A percentile compares a stretch with the other conserved stretches of the same genome.
phyloP scores from a whole-genome alignment of 2,329 filamentous ascomycete species.

The Triangularia verruculosa region DNA sequence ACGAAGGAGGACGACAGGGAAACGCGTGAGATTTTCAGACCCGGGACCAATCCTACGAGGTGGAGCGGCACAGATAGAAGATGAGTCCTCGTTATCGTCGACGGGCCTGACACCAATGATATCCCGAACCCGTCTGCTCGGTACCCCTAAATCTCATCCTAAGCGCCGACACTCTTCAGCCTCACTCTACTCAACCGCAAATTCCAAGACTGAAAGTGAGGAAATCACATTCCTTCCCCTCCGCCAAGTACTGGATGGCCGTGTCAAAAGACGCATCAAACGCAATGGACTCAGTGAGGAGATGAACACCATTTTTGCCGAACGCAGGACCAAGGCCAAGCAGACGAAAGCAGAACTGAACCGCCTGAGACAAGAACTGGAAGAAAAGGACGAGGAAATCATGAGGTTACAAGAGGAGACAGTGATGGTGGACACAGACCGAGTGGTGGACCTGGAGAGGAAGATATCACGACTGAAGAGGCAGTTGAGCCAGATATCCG shows the following conservation, averaged over 20 bases:
- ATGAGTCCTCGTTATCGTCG: constrained; percentile 35
- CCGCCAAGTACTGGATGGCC: constrained; percentile 54
- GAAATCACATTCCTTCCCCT: constrained; percentile 48
- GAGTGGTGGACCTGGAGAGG: constrained; percentile 38
- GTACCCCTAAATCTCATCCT: constrained; percentile 33
- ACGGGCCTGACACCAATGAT: constrained; percentile 60
- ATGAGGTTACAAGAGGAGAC: constrained; percentile 50
- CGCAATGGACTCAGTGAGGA: constrained; percentile 58
- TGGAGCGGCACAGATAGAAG: background rate
- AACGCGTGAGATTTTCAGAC: constrained; percentile 59
- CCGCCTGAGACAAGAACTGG: constrained; percentile 47
- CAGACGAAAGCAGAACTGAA: constrained; percentile 47
- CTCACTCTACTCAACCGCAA: background rate
- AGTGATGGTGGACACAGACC: constrained; percentile 45
- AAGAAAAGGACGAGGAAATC: constrained; percentile 51
- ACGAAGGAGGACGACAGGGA: constrained; percentile 36
- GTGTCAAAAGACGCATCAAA: constrained; percentile 55
- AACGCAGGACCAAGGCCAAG: constrained; percentile 42
- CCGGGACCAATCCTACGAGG: constrained; percentile 41
- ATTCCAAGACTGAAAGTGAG: constrained; percentile 29
- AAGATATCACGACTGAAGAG: constrained; percentile 35
- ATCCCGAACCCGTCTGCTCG: constrained; percentile 41
- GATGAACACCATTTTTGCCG: constrained; percentile 50
- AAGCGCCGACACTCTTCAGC: constrained; percentile 14
- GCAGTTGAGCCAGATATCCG: constrained; percentile 28